Conservation (phyloP, 352 stramenopile genomes). For the Pythium brassicae region DNA sequence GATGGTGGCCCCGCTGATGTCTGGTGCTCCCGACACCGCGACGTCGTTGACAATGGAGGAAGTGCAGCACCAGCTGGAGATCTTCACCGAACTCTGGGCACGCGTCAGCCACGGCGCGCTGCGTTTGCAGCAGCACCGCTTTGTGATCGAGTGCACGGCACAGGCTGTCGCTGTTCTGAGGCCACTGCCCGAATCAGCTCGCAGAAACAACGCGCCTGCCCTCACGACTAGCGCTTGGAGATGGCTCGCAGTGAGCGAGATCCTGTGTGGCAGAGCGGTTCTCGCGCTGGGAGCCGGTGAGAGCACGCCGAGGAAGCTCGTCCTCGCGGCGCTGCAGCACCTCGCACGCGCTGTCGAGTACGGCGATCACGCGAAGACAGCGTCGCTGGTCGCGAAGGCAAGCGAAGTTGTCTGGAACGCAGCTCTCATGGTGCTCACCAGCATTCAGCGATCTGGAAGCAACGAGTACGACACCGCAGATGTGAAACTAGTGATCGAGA, state of each 20-base stretch:
- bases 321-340: conserved; percentile 47
- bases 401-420: conserved; percentile 82
- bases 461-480: conserved; percentile 17
- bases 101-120: conserved; percentile 60
- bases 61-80: conserved; percentile 50
- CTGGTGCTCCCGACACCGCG: conserved; percentile 4
- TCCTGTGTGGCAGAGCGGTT: conserved; percentile 51
- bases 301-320: conserved; percentile 32
- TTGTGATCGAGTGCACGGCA: conserved; percentile 51
- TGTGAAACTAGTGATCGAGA: conserved; percentile 17
- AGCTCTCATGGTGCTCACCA: conserved; percentile 26
- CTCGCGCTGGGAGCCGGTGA: conserved; percentile 42
- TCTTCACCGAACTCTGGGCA: conserved; percentile 71
- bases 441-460: conserved; percentile 10
- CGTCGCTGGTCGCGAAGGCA: conserved; percentile 33
- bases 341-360: conserved; percentile 50
- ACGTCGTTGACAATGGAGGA: conserved; percentile 32
- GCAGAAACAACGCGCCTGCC: neutral
- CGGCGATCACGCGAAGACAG: conserved; percentile 18
- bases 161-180: conserved; percentile 23
- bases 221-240: conserved; percentile 32
- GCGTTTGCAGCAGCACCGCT: conserved; percentile 37
- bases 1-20: conserved; percentile 23
- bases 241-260: conserved; percentile 67
- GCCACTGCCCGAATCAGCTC: conserved; percentile 15